phyloP scores from a whole-genome alignment of 768 basidiomycete genomes.

The Coprinopsis marcescibilis region DNA sequence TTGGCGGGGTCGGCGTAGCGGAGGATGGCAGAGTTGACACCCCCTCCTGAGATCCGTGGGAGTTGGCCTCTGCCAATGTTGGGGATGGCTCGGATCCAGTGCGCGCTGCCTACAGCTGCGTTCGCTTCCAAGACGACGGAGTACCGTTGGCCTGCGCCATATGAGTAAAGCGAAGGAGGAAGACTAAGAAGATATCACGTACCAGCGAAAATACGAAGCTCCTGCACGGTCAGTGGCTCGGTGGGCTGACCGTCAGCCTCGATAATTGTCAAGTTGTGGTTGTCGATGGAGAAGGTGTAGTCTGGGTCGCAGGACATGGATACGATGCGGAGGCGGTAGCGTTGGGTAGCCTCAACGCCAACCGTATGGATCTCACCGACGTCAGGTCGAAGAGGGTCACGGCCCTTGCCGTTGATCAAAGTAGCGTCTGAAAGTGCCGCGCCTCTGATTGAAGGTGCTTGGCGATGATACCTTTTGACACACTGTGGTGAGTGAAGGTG shows the following conservation, averaged over 20 bases:
- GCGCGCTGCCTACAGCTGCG: slow-evolving; percentile 35
- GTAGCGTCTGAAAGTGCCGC: slow-evolving; percentile 30
- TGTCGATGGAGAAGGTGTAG: slow-evolving; percentile 38
- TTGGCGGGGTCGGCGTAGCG: slow-evolving; percentile 33
- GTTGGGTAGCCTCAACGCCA: slow-evolving; percentile 30
- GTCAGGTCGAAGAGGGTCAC: slow-evolving; percentile 35
- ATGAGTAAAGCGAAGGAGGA: background rate
- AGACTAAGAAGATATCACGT: slow-evolving; percentile 18
- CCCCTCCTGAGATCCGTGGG: slow-evolving; percentile 20
- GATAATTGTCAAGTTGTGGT: slow-evolving; percentile 34
- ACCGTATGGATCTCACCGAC: slow-evolving; percentile 38
- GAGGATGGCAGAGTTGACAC: slow-evolving; percentile 39
- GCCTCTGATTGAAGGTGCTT: slow-evolving; percentile 17
- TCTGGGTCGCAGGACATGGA: slow-evolving; percentile 44
- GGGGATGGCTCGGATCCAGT: slow-evolving; percentile 32
- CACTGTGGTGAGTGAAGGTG: background rate
- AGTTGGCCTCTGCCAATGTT: slow-evolving; percentile 13
- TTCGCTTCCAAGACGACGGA: slow-evolving; percentile 34
- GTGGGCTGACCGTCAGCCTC: slow-evolving; percentile 34
- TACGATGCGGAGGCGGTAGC: slow-evolving; percentile 53
- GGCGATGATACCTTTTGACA: slow-evolving; percentile 28
- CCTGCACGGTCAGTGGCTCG: slow-evolving; percentile 30
- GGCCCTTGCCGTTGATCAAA: slow-evolving; percentile 49
- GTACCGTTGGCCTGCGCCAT: slow-evolving; percentile 27
- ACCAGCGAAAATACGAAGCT: slow-evolving; percentile 34